These are phyloP conservation scores for Gautieria morchelliformis DNA, from an alignment of 768 basidiomycete genomes.

Conservation along the genomic window DNA sequence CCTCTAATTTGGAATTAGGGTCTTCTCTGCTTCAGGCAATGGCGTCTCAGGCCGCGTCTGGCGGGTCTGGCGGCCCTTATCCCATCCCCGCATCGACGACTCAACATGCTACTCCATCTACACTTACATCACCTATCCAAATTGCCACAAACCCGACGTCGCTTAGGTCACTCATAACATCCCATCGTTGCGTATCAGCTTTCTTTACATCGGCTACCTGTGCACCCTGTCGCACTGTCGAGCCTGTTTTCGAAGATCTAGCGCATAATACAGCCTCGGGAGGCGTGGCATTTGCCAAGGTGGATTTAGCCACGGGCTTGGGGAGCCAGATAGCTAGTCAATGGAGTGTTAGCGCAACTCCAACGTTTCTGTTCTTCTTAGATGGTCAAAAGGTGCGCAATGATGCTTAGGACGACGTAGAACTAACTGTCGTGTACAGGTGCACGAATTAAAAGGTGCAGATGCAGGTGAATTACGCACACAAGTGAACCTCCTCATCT, in stretches of 20 bases:
- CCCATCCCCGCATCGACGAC: constrained; percentile 14
- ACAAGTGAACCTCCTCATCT: constrained; percentile 67
- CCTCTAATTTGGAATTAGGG: constrained; percentile 36
- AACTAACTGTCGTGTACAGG: constrained; percentile 26
- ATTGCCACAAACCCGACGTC: constrained; percentile 67
- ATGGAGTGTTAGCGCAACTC: constrained; percentile 67
- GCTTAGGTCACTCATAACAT: constrained; percentile 52
- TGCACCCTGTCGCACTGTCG: constrained; percentile 74
- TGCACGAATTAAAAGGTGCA: constrained; percentile 63
- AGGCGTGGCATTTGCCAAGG: constrained; percentile 73
- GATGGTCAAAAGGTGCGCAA: constrained; percentile 56
- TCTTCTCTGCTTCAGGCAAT: constrained; percentile 31
- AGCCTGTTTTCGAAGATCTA: constrained; percentile 72
- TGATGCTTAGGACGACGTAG: neutral
- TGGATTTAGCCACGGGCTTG: constrained; percentile 68
- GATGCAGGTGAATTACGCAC: constrained; percentile 58
- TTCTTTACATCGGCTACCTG: constrained; percentile 77
- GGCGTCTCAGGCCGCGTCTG: constrained; percentile 28
- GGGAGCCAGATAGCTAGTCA: constrained; percentile 49
- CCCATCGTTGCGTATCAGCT: constrained; percentile 64
- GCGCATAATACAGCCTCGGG: constrained; percentile 47
- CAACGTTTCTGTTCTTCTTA: constrained; percentile 84
- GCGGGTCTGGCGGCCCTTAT: constrained; percentile 34
- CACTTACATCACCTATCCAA: constrained; percentile 50
- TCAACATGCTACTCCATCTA: constrained; percentile 18